These are phyloP conservation scores for Candida montana DNA, from an alignment of 805 yeast genomes.

Conservation along the genomic window DNA sequence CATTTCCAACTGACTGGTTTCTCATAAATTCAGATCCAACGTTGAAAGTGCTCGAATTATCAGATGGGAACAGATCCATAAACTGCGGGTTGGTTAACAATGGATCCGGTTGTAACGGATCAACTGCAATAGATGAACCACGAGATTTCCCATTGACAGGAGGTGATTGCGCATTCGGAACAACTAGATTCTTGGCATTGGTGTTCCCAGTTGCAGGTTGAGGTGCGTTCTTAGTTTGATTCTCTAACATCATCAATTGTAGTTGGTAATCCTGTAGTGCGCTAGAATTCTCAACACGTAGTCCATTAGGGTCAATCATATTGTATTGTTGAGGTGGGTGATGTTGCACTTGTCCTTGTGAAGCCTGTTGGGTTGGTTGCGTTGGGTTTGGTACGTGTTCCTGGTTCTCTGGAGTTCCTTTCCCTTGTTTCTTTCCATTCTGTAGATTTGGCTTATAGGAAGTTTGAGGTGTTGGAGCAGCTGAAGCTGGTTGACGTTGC, in stretches of 20 bases:
- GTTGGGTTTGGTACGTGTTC: constrained; percentile 1
- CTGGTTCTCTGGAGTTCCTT: not conserved
- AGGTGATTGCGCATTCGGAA: not conserved
- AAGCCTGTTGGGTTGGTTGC: not conserved
- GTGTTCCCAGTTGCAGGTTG: not conserved
- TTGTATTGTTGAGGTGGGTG: not conserved
- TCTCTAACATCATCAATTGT: constrained; percentile 70
- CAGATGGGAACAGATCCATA: constrained; percentile 22
- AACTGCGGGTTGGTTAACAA: constrained; percentile 11
- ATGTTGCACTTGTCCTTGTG: not conserved
- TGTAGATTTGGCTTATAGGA: not conserved
- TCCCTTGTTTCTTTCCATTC: not conserved
- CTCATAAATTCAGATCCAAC: not conserved
- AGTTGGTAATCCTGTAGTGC: constrained; percentile 79
- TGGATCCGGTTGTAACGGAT: constrained; percentile 25
- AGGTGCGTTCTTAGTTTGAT: constrained; percentile 49
- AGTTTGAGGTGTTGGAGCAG: not conserved
- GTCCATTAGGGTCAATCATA: constrained; percentile 11
- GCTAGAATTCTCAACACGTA: constrained; percentile 26
- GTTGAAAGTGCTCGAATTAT: constrained; percentile 4
- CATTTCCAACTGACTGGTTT: not conserved
- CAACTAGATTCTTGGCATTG: constrained; percentile 1
- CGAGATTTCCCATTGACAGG: constrained; percentile 4
- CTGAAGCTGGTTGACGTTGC: not conserved
- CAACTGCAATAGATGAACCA: constrained; percentile 18